Evolutionary conservation across 257 asterid genomes (phyloP).

Genomic region (Lycium barbarum): DNA sequence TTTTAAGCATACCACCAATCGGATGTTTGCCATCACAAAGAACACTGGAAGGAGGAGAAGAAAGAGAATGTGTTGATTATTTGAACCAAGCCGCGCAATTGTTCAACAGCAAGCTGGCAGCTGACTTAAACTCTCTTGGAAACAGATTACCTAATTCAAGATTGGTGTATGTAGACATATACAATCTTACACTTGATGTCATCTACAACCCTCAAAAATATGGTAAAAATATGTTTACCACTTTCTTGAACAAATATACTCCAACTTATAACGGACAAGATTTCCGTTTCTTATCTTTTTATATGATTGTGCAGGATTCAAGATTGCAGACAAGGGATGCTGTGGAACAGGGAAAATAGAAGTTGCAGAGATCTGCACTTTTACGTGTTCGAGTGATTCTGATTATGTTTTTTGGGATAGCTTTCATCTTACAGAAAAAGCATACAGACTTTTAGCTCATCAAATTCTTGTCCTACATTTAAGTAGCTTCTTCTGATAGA

Average conservation of each 20-base stretch:
- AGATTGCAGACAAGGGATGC: conserved; percentile 26
- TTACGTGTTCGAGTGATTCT: conserved; percentile 27
- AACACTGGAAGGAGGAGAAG: conserved; percentile 64
- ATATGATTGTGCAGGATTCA: conserved; percentile 28
- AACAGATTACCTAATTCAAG: conserved; percentile 45
- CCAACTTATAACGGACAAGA: background rate
- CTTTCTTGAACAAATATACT: background rate
- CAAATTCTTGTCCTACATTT: conserved; percentile 22
- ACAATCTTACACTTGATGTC: conserved; percentile 55
- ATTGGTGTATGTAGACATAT: conserved; percentile 54
- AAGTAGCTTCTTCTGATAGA: conserved; percentile 11
- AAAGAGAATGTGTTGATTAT: conserved; percentile 51
- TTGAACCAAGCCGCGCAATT: conserved; percentile 50
- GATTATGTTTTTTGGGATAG: conserved; percentile 34
- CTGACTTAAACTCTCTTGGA: conserved; percentile 43
- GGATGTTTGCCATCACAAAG: conserved; percentile 87
- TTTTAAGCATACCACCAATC: conserved; percentile 59
- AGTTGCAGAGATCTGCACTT: conserved; percentile 28
- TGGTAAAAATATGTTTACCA: conserved; percentile 43
- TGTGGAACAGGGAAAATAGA: conserved; percentile 33
- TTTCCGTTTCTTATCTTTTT: background rate
- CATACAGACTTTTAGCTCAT: conserved; percentile 25
- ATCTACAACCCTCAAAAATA: conserved; percentile 57
- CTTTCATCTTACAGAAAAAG: conserved; percentile 33
- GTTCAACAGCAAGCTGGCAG: conserved; percentile 56